Evolutionary conservation across 148 eudicot genomes (phyloP).

Genomic region (Chenopodium suecicum): DNA sequence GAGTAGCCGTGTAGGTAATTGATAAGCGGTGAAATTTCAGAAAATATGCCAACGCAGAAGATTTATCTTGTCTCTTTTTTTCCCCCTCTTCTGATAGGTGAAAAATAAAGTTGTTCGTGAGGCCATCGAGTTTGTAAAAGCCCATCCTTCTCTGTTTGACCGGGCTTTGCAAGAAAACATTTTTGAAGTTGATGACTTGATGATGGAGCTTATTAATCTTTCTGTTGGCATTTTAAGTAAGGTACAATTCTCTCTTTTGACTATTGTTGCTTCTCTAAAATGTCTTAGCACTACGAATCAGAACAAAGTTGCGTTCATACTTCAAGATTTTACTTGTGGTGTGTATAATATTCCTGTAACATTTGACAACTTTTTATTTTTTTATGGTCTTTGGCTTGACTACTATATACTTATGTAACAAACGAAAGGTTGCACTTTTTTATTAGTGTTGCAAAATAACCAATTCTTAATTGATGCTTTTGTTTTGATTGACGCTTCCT

Average conservation of each 20-base stretch:
- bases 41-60: background rate
- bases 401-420: background rate
- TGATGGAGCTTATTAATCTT: conserved; percentile 80
- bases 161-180: conserved; percentile 70
- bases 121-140: conserved; percentile 78
- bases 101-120: conserved; percentile 93
- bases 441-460: background rate
- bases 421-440: background rate
- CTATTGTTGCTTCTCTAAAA: background rate
- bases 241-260: conserved; percentile 36
- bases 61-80: background rate
- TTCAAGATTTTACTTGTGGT: background rate
- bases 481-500: background rate
- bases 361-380: background rate
- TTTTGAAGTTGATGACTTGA: conserved; percentile 63
- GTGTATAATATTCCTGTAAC: background rate
- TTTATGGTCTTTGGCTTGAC: background rate
- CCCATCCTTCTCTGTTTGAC: conserved; percentile 84
- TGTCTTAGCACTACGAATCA: background rate
- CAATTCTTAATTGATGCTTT: background rate
- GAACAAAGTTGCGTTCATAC: background rate
- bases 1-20: background rate
- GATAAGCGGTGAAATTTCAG: background rate
- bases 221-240: conserved; percentile 86
- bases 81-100: conserved; percentile 44